Evolutionary conservation across 257 asterid genomes (phyloP).

Genomic region (Lithospermum erythrorhizon): DNA sequence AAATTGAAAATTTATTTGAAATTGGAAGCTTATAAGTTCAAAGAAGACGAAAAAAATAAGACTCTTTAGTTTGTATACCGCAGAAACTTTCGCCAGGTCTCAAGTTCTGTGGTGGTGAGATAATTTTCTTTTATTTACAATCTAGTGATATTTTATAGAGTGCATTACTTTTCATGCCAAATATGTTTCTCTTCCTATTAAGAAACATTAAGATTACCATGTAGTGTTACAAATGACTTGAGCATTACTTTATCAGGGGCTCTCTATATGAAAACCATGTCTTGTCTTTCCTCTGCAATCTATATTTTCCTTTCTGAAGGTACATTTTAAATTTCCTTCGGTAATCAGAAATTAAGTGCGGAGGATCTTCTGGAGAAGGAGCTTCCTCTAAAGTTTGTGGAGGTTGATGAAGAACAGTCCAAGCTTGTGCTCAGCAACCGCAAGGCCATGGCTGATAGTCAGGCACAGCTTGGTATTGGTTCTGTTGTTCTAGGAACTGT

Average conservation of each 20-base stretch:
- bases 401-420: conserved; percentile 82
- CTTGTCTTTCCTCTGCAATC: neutral
- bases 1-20: neutral
- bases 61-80: neutral
- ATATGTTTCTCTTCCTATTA: too few species aligned
- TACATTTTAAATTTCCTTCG: neutral
- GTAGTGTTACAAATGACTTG: neutral
- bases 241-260: neutral
- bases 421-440: conserved; percentile 91
- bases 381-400: conserved; percentile 80
- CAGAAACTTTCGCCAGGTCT: neutral
- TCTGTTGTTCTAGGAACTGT: conserved; percentile 87
- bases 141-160: too few species aligned
- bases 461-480: conserved; percentile 93
- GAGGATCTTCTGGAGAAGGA: conserved; percentile 85
- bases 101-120: neutral
- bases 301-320: neutral
- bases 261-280: neutral
- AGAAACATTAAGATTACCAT: neutral
- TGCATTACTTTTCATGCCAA: too few species aligned
- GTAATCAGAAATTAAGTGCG: conserved; percentile 67
- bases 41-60: too few species aligned
- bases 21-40: neutral
- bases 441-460: conserved; percentile 94
- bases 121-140: too few species aligned